A percentile compares a stretch with the other conserved stretches of the same genome.
phyloP scores from a whole-genome alignment of 208 protist species.

The Trypanosoma lewisi region DNA sequence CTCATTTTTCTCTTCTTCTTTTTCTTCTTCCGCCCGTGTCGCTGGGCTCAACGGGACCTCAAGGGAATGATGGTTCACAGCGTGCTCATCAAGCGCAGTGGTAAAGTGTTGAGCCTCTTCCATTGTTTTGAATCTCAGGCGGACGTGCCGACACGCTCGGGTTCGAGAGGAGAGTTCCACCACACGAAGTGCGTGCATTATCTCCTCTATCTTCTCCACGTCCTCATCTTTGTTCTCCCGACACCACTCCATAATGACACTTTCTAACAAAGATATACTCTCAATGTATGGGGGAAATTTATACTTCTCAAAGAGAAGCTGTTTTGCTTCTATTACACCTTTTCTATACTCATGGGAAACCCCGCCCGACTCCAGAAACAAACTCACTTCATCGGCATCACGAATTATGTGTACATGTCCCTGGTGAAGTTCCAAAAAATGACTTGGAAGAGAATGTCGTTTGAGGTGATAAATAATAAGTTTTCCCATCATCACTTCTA shows the following conservation, averaged over 20 bases:
- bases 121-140: constrained; percentile 6
- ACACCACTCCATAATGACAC: constrained; percentile 22
- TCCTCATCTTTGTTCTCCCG: constrained; percentile 4
- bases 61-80: constrained; percentile 14
- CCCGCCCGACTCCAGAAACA: constrained; percentile 21
- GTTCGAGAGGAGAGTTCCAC: constrained; percentile 26
- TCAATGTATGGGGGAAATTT: constrained; percentile 7
- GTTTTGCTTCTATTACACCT: constrained; percentile 7
- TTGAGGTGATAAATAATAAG: constrained; percentile 38
- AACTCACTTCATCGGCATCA: constrained; percentile 7
- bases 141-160: constrained; percentile 26
- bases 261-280: constrained; percentile 14
- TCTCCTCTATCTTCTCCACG: constrained; percentile 3
- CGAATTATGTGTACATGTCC: constrained; percentile 28
- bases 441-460: constrained; percentile 33
- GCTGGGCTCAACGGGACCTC: constrained; percentile 11
- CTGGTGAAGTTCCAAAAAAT: constrained; percentile 32
- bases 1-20: background rate
- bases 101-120: constrained; percentile 16
- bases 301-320: constrained; percentile 8
- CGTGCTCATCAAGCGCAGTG: constrained; percentile 7
- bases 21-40: constrained; percentile 13
- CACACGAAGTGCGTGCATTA: constrained; percentile 13
- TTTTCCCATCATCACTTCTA: constrained; percentile 31
- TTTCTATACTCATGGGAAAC: constrained; percentile 17